Conservation (phyloP, 441 rosid genomes). For the Mallotus repandus region DNA sequence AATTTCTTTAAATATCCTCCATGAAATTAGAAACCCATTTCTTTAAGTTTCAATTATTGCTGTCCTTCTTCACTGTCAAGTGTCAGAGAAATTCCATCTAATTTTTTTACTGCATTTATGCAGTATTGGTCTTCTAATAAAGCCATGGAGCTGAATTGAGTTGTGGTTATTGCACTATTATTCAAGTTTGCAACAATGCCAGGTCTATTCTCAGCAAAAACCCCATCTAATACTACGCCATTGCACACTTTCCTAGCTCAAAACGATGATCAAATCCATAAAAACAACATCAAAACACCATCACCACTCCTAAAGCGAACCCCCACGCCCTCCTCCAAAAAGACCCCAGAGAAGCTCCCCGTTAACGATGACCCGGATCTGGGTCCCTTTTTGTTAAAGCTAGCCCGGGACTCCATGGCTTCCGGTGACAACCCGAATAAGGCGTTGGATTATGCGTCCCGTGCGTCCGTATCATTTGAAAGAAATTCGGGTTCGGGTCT, state of each 20-base stretch:
- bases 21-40: not conserved
- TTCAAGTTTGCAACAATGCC: constrained; percentile 30
- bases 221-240: constrained; percentile 31
- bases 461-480: constrained; percentile 43
- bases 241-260: constrained; percentile 17
- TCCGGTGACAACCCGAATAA: constrained; percentile 39
- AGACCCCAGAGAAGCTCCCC: constrained; percentile 21
- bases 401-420: constrained; percentile 42
- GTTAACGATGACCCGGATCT: constrained; percentile 39
- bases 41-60: not conserved
- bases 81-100: constrained; percentile 1
- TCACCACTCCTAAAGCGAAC: constrained; percentile 26
- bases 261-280: constrained; percentile 19
- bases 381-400: constrained; percentile 50
- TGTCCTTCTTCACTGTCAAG: not conserved
- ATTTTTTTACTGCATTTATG: not conserved
- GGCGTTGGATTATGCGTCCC: constrained; percentile 52
- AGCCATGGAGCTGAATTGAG: constrained; percentile 4
- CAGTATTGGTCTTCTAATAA: not conserved
- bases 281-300: constrained; percentile 24
- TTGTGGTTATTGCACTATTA: not conserved
- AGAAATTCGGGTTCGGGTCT: constrained; percentile 30
- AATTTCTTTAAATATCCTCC: not conserved
- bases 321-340: constrained; percentile 29
- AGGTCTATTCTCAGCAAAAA: constrained; percentile 32